Evolutionary conservation across 129 eudicot genomes (phyloP).

Genomic region (Heracleum sosnowskyi): DNA sequence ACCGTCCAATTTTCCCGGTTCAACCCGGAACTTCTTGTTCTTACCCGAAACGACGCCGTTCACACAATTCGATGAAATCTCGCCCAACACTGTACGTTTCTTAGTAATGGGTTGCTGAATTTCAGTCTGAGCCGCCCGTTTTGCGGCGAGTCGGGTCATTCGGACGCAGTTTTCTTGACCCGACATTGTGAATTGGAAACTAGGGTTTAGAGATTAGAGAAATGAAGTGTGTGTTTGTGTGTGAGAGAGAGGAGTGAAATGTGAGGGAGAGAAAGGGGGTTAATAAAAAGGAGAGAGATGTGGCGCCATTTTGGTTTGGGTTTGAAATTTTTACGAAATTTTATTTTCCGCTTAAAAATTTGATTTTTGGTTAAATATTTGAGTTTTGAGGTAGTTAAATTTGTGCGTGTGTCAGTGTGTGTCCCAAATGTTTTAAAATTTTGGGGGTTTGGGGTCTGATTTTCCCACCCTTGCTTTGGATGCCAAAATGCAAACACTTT

Average conservation of each 20-base stretch:
- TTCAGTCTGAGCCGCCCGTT: constrained; percentile 42
- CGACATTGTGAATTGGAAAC: constrained; percentile 25
- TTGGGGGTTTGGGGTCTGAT: background rate
- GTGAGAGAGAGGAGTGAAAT: background rate
- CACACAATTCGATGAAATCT: constrained; percentile 23
- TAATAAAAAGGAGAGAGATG: constrained; percentile 2
- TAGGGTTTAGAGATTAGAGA: background rate
- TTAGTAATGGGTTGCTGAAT: constrained; percentile 24
- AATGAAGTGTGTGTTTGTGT: background rate
- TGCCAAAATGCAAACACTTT: background rate
- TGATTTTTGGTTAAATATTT: background rate
- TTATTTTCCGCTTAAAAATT: background rate
- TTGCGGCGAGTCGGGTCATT: constrained; percentile 60
- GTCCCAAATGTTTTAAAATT: background rate
- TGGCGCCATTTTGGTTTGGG: background rate
- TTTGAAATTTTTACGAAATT: background rate
- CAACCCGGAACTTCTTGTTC: background rate
- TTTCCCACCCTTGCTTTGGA: background rate
- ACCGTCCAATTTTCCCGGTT: constrained; percentile 10
- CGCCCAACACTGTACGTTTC: constrained; percentile 67
- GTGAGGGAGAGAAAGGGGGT: background rate
- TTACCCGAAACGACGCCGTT: background rate
- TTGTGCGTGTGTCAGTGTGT: background rate
- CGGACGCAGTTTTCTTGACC: constrained; percentile 54
- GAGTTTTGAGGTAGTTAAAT: background rate